A percentile compares a stretch with the other conserved stretches of the same genome.
phyloP scores from a whole-genome alignment of 169 alveolate species.

The Theileria equi region DNA sequence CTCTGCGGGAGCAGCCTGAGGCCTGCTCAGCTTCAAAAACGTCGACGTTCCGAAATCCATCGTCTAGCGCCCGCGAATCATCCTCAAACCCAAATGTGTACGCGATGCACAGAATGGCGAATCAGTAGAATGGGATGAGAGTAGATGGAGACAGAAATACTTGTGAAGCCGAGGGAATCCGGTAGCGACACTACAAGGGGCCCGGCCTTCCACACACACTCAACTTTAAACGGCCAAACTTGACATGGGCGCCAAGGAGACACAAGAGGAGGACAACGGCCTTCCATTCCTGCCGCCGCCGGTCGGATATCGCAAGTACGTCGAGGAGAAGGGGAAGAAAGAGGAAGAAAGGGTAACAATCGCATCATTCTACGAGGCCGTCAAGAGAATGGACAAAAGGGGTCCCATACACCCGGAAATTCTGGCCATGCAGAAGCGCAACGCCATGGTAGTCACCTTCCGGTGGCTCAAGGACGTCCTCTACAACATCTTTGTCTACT shows the following conservation, averaged over 20 bases:
- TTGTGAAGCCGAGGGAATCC: no score
- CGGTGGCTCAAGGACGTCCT: not conserved
- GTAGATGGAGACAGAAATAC: no score
- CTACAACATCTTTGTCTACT: not conserved
- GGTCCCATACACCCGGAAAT: not conserved
- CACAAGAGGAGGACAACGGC: no score
- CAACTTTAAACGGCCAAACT: no score
- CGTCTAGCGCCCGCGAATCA: no score
- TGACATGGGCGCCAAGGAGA: no score
- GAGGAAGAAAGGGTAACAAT: not conserved
- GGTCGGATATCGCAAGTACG: no score
- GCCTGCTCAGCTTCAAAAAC: not conserved
- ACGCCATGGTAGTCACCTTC: not conserved
- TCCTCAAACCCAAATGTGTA: no score
- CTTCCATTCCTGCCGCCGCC: constrained; percentile 3
- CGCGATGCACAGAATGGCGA: no score
- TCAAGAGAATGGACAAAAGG: not conserved
- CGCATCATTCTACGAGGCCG: not conserved
- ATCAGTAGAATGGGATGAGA: no score
- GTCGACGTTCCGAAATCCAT: constrained; percentile 18
- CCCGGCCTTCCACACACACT: no score
- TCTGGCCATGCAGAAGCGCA: not conserved
- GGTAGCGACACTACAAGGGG: no score
- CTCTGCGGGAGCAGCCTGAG: constrained; percentile 3
- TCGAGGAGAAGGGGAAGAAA: not conserved